Evolutionary conservation across 106 monocot species (phyloP), one percentile per base, ranked within the genome.

Genomic region (Amphibolis antarctica): DNA sequence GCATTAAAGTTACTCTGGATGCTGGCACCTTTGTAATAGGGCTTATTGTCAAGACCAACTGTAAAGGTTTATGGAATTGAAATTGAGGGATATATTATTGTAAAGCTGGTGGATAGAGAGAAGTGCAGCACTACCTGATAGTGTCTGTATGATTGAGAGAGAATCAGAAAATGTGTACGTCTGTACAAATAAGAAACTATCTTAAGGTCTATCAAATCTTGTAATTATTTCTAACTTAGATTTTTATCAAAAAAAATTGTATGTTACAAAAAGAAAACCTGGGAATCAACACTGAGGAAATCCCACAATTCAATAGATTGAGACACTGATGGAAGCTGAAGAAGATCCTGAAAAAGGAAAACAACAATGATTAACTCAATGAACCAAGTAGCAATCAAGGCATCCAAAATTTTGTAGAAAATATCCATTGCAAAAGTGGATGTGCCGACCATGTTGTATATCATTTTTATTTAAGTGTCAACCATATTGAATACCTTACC

Each of bases 251-350:
- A 5, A 48, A 23, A 72, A 50, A 7, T 36, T 36, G 36, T 7
- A 36, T 36, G 36, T 36, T 36, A 36, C 11, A 69, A 13, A 30
- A 36, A 30, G 28, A 6, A 69, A 62, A 91, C 96, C 96, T 90
- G 96, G 50, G 96, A 98, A 87, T 98, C 96, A 74, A 98, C 87
- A 75, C 96, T 98, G 43, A 98, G 81, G 60, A 98, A 98, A 79
- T 98, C 96, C 96, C 96, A 98, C 62, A 98, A 86, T 67, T 91
- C 96, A 60, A 98, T 90, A 55, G 90, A 98, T 59, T 81, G 72
- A 43, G 96, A 90, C 68, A 87, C 71, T 46, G 71, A 82, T 60
- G 96, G 96, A 69, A 91, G 68, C 59, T 91, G 84, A 67, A 98
- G 96, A 72, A 98, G 85, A 62, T 79, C 85, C 96, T 98, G 87